These are phyloP conservation scores for Colletotrichum lentis DNA, from an alignment of 2,329 filamentous ascomycete species.

Conservation along the genomic window DNA sequence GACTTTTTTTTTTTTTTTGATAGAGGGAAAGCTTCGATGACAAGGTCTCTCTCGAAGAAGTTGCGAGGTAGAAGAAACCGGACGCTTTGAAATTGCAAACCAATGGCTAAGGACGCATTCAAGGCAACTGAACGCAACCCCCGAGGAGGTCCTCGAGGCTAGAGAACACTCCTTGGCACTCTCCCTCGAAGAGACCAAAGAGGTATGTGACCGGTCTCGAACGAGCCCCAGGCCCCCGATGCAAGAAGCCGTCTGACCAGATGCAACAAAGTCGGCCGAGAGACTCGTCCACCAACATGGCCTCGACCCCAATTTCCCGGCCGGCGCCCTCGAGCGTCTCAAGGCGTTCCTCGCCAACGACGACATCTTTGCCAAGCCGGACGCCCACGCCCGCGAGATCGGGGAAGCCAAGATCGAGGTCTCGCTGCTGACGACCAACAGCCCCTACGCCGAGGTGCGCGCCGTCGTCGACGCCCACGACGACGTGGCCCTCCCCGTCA, in stretches of 20 bases:
- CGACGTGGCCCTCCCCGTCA: slow-evolving; percentile 50
- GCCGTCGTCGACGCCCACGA: slow-evolving; percentile 56
- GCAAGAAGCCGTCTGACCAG: slow-evolving; percentile 31
- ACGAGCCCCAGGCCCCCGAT: fast-evolving
- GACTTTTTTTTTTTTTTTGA: not conserved
- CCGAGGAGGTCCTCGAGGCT: slow-evolving; percentile 42
- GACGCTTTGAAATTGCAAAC: too few relatives aligned
- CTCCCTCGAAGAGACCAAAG: slow-evolving; percentile 13
- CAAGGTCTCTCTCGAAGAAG: slow-evolving; percentile 23
- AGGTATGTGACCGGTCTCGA: not conserved
- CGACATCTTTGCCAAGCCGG: slow-evolving; percentile 40
- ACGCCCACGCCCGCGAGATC: slow-evolving; percentile 43
- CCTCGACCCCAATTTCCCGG: slow-evolving; percentile 58
- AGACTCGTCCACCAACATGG: slow-evolving; percentile 52
- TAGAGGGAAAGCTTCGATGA: slow-evolving; percentile 17
- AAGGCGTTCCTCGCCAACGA: slow-evolving; percentile 48
- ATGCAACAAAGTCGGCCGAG: slow-evolving; percentile 36
- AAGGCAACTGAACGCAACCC: slow-evolving; percentile 41
- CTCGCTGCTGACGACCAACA: slow-evolving; percentile 47
- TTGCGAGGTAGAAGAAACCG: slow-evolving; percentile 11
- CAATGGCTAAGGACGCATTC: not conserved
- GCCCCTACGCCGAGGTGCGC: slow-evolving; percentile 54
- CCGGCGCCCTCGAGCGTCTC: slow-evolving; percentile 51
- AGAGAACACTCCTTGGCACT: slow-evolving; percentile 31
- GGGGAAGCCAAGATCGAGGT: slow-evolving; percentile 47